These are phyloP conservation scores for Silene uniflora DNA, from an alignment of 148 eudicot genomes.

Conservation along the genomic window DNA sequence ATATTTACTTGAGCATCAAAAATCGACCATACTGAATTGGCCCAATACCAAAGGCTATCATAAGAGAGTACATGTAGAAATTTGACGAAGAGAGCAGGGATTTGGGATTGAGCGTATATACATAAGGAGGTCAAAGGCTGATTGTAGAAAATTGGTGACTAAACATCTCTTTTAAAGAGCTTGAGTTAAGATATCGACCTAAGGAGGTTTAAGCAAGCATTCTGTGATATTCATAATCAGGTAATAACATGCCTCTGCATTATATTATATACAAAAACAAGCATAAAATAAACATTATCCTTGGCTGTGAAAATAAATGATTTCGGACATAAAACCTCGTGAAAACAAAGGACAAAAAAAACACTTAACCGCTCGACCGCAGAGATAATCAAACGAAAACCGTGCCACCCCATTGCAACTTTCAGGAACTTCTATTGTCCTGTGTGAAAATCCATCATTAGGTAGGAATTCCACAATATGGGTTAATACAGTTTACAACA, in stretches of 20 bases:
- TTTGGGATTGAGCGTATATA: background rate
- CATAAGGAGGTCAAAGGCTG: background rate
- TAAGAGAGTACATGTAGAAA: too few relatives aligned
- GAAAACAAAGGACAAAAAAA: background rate
- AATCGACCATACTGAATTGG: too few relatives aligned
- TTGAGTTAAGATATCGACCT: background rate
- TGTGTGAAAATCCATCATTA: slow-evolving; percentile 25
- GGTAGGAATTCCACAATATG: background rate
- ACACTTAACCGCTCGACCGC: slow-evolving; percentile 77
- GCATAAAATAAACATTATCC: background rate
- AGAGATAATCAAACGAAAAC: slow-evolving; percentile 77
- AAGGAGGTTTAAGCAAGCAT: background rate
- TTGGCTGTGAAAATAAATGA: background rate
- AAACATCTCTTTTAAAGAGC: background rate
- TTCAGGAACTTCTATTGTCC: slow-evolving; percentile 70
- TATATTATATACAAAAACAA: background rate
- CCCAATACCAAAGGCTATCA: too few relatives aligned
- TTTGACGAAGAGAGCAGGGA: background rate
- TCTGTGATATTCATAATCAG: background rate
- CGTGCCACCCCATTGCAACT: slow-evolving; percentile 90
- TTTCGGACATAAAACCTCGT: background rate
- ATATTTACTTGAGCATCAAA: too few relatives aligned
- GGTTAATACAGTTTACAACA: background rate
- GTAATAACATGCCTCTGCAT: background rate
- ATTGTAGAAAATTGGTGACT: background rate